A percentile compares a stretch with the other conserved stretches of the same genome.
Evolutionary conservation across 164 flowering plant species (phyloP).

Genomic region (Tetrastigma voinierianum): DNA sequence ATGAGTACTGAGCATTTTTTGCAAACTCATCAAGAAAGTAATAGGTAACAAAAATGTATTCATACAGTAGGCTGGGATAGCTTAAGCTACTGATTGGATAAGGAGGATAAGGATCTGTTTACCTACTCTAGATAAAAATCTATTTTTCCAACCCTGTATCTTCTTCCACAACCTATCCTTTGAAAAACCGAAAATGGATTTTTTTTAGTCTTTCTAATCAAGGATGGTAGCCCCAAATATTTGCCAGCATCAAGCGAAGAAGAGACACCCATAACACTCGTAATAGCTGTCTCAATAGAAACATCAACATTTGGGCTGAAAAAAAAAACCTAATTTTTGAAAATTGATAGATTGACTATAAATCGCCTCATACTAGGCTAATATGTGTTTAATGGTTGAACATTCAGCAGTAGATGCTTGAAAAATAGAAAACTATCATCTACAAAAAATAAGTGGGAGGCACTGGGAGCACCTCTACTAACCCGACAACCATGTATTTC

Average conservation of each 20-base stretch:
- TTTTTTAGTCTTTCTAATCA: background rate
- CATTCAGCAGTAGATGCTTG: background rate
- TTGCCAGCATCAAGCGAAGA: background rate
- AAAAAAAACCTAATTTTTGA: background rate
- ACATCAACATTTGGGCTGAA: background rate
- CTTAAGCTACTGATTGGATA: too few species aligned
- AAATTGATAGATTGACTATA: background rate
- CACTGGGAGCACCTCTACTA: background rate
- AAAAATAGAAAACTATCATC: too few species aligned
- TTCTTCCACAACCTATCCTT: too few species aligned
- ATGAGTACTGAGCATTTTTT: too few species aligned
- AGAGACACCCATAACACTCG: background rate
- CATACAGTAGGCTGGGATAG: too few species aligned
- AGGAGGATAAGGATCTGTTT: too few species aligned
- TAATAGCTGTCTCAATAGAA: background rate
- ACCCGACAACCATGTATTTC: background rate
- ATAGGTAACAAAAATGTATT: too few species aligned
- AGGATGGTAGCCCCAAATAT: background rate
- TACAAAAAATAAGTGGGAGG: background rate
- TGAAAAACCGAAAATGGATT: background rate
- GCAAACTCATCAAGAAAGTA: too few species aligned
- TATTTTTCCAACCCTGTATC: background rate
- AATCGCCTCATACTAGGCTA: background rate
- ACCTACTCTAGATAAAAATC: background rate
- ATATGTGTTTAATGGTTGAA: background rate